Percentiles rank a stretch among this genome's conserved stretches.
These are phyloP conservation scores for Moesziomyces parantarcticus DNA, from an alignment of 1,284 basidiomycete genomes.

Conservation along the genomic window DNA sequence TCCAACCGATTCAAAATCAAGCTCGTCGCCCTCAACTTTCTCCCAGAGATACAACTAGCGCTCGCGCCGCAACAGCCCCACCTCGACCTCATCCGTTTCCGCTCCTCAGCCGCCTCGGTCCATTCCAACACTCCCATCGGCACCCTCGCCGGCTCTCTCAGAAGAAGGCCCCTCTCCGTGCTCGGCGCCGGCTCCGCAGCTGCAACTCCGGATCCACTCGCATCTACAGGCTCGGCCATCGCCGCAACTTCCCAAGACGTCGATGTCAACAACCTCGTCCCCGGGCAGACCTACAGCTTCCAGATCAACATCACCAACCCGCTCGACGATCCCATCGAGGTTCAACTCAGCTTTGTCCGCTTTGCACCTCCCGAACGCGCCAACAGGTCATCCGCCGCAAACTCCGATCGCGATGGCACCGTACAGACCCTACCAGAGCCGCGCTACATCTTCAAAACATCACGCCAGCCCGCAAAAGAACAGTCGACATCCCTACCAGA, in stretches of 20 bases:
- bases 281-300: constrained; percentile 52
- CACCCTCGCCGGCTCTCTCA: constrained; percentile 9
- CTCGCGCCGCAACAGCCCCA: constrained; percentile 41
- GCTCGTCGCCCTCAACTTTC: constrained; percentile 89
- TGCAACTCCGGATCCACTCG: constrained; percentile 2
- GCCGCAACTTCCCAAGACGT: constrained; percentile 17
- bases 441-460: constrained; percentile 28
- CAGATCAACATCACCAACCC: constrained; percentile 57
- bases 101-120: not conserved
- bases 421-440: constrained; percentile 25
- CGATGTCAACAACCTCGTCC: constrained; percentile 30
- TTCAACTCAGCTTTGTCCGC: constrained; percentile 44
- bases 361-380: constrained; percentile 15
- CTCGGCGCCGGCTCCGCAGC: constrained; percentile 3
- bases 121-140: not conserved
- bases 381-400: not conserved
- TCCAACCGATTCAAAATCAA: constrained; percentile 96
- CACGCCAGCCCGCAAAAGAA: not conserved
- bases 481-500: not conserved
- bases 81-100: constrained; percentile 24
- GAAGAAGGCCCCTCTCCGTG: constrained; percentile 23
- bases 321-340: constrained; percentile 56
- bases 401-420: not conserved
- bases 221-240: constrained; percentile 7
- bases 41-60: constrained; percentile 79